phyloP scores from a whole-genome alignment of 2,329 filamentous ascomycete species.

The Thyridium curvatum region DNA sequence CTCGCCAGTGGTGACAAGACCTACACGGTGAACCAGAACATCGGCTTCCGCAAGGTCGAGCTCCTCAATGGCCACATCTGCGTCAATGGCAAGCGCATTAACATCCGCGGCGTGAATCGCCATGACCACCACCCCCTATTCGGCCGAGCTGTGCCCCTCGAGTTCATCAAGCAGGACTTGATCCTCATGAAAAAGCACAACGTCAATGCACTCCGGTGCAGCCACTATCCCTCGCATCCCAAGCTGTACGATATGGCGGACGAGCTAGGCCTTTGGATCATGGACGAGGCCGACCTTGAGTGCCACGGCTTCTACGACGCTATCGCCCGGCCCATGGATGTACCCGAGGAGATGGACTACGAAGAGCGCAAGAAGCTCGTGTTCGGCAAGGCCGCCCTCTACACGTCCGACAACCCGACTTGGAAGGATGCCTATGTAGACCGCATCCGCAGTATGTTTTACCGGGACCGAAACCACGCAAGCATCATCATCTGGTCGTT shows the following conservation, averaged over 20 bases:
- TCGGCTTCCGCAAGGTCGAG: conserved; percentile 61
- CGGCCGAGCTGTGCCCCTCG: conserved; percentile 56
- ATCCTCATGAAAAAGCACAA: conserved; percentile 65
- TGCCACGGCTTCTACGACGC: conserved; percentile 49
- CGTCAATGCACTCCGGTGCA: conserved; percentile 63
- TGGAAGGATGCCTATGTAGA: conserved; percentile 64
- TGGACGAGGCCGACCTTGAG: conserved; percentile 44
- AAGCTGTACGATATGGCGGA: conserved; percentile 54
- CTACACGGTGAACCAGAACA: conserved; percentile 41
- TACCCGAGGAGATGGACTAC: conserved; percentile 51
- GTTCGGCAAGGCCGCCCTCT: conserved; percentile 47
- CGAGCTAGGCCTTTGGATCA: conserved; percentile 59
- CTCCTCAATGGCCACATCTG: conserved; percentile 52
- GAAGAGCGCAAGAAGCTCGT: conserved; percentile 54
- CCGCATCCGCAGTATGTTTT: conserved; percentile 56
- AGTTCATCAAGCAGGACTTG: conserved; percentile 56
- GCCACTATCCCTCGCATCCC: conserved; percentile 62
- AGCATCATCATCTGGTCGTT: conserved; percentile 69
- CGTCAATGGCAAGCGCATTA: conserved; percentile 57
- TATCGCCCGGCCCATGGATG: conserved; percentile 41
- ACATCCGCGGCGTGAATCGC: conserved; percentile 59
- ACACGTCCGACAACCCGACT: conserved; percentile 52
- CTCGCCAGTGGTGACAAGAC: conserved; percentile 17
- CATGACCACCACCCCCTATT: conserved; percentile 64
- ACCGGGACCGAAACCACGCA: conserved; percentile 64